A percentile compares a stretch with the other conserved stretches of the same genome.
Evolutionary conservation across 805 yeast genomes (phyloP).

Genomic region (Starmerella ratchasimensis): DNA sequence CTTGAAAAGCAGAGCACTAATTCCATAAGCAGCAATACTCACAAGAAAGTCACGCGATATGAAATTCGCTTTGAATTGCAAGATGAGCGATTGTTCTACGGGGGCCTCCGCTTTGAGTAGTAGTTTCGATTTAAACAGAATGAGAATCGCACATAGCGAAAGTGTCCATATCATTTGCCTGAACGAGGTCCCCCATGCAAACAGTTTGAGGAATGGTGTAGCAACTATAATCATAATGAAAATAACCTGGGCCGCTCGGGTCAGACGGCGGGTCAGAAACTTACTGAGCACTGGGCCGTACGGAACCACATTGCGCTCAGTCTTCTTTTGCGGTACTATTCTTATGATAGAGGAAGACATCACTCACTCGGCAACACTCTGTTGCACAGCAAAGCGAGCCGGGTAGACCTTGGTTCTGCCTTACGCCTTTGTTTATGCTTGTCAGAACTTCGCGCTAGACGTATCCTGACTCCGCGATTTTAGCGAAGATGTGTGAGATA

Average conservation of each 20-base stretch:
- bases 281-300: conserved; percentile 9
- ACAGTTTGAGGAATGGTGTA: not conserved
- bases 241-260: conserved; percentile 2
- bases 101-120: not conserved
- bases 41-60: not conserved
- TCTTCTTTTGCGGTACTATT: conserved; percentile 15
- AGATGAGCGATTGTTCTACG: not conserved
- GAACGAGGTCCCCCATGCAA: not conserved
- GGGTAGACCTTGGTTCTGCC: too few species aligned
- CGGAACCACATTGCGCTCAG: conserved; percentile 10
- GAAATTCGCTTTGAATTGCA: not conserved
- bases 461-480: too few species aligned
- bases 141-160: not conserved
- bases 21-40: not conserved
- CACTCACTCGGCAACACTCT: too few species aligned
- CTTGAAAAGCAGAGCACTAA: conserved; percentile 3
- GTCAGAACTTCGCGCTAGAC: too few species aligned
- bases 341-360: conserved; percentile 12
- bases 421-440: too few species aligned
- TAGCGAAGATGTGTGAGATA: too few species aligned
- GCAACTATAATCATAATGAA: not conserved
- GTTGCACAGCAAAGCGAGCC: too few species aligned
- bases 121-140: not conserved
- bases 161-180: not conserved
- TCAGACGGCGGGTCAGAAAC: conserved; percentile 9